phyloP scores from a whole-genome alignment of 2,329 filamentous ascomycete species.

The Penicillium polonicum region DNA sequence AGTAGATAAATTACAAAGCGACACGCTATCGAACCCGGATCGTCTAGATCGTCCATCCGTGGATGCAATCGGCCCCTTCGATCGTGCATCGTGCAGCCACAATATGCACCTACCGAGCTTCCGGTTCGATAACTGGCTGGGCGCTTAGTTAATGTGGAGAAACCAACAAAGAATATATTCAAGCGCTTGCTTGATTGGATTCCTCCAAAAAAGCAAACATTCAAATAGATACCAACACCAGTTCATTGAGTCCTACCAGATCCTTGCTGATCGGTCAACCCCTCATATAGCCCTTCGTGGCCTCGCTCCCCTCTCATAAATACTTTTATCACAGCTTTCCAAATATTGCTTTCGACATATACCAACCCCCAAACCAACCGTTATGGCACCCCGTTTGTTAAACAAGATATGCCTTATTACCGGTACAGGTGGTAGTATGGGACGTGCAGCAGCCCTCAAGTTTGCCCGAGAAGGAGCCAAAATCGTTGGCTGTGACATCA shows the following conservation, averaged over 20 bases:
- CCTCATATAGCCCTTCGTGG: background rate
- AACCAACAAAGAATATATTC: background rate
- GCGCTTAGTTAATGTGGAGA: background rate
- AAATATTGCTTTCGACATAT: background rate
- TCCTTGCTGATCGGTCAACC: background rate
- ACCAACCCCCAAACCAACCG: background rate
- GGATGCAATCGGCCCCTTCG: background rate
- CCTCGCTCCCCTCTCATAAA: background rate
- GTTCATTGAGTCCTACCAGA: background rate
- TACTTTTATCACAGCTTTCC: background rate
- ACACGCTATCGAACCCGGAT: background rate
- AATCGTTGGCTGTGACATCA: background rate
- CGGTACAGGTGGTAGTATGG: slow-evolving; percentile 1
- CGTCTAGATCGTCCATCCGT: background rate
- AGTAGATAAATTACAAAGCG: background rate
- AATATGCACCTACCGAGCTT: background rate
- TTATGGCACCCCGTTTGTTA: background rate
- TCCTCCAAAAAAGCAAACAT: slow-evolving; percentile 2
- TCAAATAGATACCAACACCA: background rate
- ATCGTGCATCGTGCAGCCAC: background rate
- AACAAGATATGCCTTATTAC: slow-evolving; percentile 7
- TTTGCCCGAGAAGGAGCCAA: slow-evolving; percentile 3
- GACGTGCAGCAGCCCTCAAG: slow-evolving; percentile 7
- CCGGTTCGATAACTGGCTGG: background rate
- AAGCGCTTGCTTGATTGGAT: background rate